Conservation (phyloP, 208 protist species). For the Trichomonas tenax region DNA sequence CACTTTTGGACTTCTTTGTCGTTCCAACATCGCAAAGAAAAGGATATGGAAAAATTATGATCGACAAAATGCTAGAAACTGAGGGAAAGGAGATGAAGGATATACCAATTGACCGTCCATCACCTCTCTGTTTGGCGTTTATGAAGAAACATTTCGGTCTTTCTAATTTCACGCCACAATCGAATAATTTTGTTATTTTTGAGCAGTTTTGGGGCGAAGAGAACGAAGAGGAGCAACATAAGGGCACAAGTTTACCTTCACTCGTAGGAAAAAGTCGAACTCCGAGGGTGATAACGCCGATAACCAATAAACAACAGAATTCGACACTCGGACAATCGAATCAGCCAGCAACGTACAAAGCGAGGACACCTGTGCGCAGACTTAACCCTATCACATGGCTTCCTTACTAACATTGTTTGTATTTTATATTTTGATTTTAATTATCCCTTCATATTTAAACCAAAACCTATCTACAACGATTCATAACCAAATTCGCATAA, state of each 20-base stretch:
- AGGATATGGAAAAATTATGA: not conserved
- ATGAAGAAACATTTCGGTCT: slow-evolving; percentile 15
- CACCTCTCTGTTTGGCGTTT: not conserved
- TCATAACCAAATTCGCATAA: no score
- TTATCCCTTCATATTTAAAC: no score
- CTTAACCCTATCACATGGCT: not conserved
- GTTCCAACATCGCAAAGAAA: not conserved
- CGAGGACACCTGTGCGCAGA: not conserved
- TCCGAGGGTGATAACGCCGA: not conserved
- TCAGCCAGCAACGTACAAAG: not conserved
- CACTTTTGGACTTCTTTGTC: not conserved
- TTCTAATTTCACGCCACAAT: not conserved
- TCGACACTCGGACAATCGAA: not conserved
- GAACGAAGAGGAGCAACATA: not conserved
- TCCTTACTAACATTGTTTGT: not conserved
- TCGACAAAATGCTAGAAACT: not conserved
- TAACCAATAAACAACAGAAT: not conserved
- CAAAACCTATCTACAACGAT: no score
- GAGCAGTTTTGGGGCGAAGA: not conserved
- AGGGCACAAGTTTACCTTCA: no score
- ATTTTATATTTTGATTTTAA: not conserved
- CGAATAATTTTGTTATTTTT: slow-evolving; percentile 19
- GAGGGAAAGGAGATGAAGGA: not conserved
- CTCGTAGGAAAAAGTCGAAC: not conserved
- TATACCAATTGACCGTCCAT: not conserved